Base-by-base conservation (phyloP, 1,284 basidiomycete genomes). In the Porogramme epimiltina region DNA sequence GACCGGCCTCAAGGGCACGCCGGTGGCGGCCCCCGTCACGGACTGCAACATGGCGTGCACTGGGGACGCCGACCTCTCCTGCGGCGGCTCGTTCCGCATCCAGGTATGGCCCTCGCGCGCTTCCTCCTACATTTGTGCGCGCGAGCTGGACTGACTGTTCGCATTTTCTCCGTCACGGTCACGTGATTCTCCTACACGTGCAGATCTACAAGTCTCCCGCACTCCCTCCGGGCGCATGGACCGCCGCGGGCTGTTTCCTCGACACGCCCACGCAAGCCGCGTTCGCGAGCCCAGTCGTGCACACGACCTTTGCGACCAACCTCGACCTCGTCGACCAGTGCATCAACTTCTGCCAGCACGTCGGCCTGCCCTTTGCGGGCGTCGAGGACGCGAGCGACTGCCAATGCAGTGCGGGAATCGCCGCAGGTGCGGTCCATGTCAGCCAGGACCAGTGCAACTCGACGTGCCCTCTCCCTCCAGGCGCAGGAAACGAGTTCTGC, bases 11-110 rank as follows among this genome's bases (percentile, higher is more conserved):
- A 49, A 39, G 31, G 45, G 51, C 46, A 45, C 46, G 43, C 58
- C 58, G 16, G 11, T 33, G 20, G 13, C 31, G 2, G 51, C 53
- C 10, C 57, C 51, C n/a, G 22, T 20, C 13, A 22, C 52, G 11
- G 55, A 64, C 31, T 64, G 62, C 52, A 44, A 52, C 50, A 52
- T 62, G 54, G 44, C 54, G 16, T 64, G 62, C 50, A 36, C 51
- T 11, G 60, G 57, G 4, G 49, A 60, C 34, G 4, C 49, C 22
- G 47, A 50, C 16, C 42, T 49, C 11, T 59, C 56, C 2, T 64
- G 60, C 40, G 62, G 60, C n/a, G 62, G 56, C 15, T 46, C 55
- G n/a, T 54, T 44, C 42, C 45, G 55, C n/a, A 57, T 57, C 36
- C 55, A 57, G 52, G 52, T 48, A 37, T 45, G 49, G 18, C 39